phyloP scores from a whole-genome alignment of 441 rosid species.

The Populus hybrid region DNA sequence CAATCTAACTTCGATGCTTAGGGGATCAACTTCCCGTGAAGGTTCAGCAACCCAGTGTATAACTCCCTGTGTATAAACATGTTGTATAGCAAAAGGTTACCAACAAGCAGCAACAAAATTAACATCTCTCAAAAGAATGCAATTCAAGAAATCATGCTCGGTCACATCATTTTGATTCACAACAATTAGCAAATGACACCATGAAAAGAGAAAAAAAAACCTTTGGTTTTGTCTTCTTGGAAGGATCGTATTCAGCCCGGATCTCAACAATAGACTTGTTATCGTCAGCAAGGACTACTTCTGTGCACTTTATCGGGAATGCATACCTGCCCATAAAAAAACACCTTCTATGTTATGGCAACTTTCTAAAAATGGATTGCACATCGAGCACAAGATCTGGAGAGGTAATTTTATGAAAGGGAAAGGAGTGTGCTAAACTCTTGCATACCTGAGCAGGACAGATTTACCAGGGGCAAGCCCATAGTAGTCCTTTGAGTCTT shows the following conservation, averaged over 20 bases:
- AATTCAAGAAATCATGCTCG: background rate
- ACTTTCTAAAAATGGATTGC: background rate
- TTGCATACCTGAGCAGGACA: slow-evolving; percentile 64
- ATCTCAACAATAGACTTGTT: slow-evolving; percentile 74
- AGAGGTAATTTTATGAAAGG: background rate
- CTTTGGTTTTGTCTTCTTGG: slow-evolving; percentile 21
- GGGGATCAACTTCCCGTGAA: slow-evolving; percentile 54
- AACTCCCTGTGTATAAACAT: slow-evolving; percentile 59
- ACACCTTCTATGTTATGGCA: background rate
- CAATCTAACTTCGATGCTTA: slow-evolving; percentile 83
- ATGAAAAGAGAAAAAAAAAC: background rate
- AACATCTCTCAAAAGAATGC: background rate
- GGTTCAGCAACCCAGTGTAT: slow-evolving; percentile 92
- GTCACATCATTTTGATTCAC: background rate
- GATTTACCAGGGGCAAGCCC: slow-evolving; percentile 98
- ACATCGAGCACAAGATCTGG: background rate
- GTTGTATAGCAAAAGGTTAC: background rate
- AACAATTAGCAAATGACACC: background rate
- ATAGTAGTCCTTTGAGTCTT: slow-evolving; percentile 90
- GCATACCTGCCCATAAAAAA: slow-evolving; percentile 60
- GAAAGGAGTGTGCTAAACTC: background rate
- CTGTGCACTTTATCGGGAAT: slow-evolving; percentile 86
- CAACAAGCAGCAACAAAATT: slow-evolving; percentile 1
- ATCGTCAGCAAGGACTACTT: slow-evolving; percentile 72
- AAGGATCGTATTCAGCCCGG: slow-evolving; percentile 84